Percentiles rank a stretch among this genome's conserved stretches.
phyloP scores from a whole-genome alignment of 371 early-diverging fungal species.

The Rhizopus microsporus region DNA sequence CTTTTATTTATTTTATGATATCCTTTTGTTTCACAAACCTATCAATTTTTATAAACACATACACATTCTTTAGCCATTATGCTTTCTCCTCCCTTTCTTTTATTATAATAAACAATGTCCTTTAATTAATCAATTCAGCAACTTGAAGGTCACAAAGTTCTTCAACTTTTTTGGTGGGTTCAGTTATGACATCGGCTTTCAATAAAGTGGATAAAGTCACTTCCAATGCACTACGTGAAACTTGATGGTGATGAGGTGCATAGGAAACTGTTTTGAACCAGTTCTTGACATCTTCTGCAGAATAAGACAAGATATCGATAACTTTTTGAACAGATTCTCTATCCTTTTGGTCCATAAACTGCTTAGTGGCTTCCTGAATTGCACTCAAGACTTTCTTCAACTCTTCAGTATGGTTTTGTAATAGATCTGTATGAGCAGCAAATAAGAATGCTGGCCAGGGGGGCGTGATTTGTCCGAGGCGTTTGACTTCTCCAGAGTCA shows the following conservation, averaged over 20 bases:
- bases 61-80: not conserved
- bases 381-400: conserved; percentile 43
- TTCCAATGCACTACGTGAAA: conserved; percentile 50
- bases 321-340: conserved; percentile 58
- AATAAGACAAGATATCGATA: conserved; percentile 58
- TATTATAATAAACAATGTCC: not conserved
- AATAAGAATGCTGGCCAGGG: conserved; percentile 90
- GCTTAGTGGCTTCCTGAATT: conserved; percentile 45
- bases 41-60: conserved; percentile 1
- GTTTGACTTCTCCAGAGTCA: conserved; percentile 68
- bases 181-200: conserved; percentile 59
- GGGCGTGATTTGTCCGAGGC: conserved; percentile 77
- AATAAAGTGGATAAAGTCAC: conserved; percentile 53
- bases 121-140: conserved; percentile 23
- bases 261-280: conserved; percentile 77
- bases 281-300: conserved; percentile 62
- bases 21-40: not conserved
- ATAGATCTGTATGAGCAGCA: conserved; percentile 62
- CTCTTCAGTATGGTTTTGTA: conserved; percentile 25
- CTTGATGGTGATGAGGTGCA: conserved; percentile 50
- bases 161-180: conserved; percentile 27
- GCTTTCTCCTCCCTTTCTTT: not conserved
- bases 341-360: conserved; percentile 54
- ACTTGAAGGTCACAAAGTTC: conserved; percentile 24
- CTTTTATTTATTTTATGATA: not conserved